Conservation (phyloP, 345 rosid species). For the Arabis alpina region DNA sequence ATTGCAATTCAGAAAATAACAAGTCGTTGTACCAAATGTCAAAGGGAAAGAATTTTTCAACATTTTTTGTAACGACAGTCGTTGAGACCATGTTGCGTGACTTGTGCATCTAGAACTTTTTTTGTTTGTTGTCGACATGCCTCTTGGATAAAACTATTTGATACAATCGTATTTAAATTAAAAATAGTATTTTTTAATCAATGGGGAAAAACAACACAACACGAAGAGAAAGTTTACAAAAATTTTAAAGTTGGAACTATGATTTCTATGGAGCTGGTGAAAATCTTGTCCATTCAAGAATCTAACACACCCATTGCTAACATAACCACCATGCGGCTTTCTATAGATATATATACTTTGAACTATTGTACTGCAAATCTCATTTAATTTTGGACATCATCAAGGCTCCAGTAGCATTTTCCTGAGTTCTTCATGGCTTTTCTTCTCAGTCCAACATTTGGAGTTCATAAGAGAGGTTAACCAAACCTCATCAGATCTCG, state of each 20-base stretch:
- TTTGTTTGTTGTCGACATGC: no score
- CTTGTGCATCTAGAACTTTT: neutral
- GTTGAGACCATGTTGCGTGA: neutral
- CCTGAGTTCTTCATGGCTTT: conserved; percentile 46
- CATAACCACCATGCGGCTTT: conserved; percentile 21
- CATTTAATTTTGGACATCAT: conserved; percentile 5
- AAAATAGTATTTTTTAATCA: neutral
- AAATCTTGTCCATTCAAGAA: neutral
- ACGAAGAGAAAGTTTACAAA: conserved; percentile 27
- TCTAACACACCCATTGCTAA: conserved; percentile 23
- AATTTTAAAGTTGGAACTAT: neutral
- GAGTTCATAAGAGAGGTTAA: conserved; percentile 69
- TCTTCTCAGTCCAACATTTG: conserved; percentile 59
- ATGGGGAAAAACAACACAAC: conserved; percentile 9
- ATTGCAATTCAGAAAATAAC: no score
- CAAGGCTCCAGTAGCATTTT: conserved; percentile 60
- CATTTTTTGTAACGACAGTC: neutral
- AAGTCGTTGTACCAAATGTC: neutral
- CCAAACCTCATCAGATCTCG: conserved; percentile 83
- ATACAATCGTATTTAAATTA: neutral
- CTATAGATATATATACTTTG: conserved; percentile 18
- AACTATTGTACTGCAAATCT: conserved; percentile 17
- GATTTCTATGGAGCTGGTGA: conserved; percentile 23
- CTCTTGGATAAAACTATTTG: neutral
- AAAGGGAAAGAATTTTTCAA: neutral